Conservation (phyloP, 495 filamentous ascomycete genomes). For the Aspergillus hancockii region DNA sequence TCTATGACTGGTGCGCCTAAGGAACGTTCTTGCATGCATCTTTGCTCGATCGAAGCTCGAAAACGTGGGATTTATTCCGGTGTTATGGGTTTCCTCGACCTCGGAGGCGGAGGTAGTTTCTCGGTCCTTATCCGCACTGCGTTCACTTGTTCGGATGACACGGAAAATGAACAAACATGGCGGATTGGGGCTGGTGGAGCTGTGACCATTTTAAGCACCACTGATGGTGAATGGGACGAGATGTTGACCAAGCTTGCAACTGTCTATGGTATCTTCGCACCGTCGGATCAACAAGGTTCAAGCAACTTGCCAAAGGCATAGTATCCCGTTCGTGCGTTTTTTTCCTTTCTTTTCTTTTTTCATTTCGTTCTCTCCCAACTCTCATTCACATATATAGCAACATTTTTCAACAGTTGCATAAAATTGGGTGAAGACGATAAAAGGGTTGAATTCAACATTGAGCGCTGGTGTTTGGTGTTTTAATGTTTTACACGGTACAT, state of each 20-base stretch:
- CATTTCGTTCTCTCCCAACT: not conserved
- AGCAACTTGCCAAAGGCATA: conserved; percentile 3
- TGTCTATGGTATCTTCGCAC: conserved; percentile 55
- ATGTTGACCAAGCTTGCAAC: conserved; percentile 81
- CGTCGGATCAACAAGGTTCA: conserved; percentile 16
- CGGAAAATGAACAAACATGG: conserved; percentile 61
- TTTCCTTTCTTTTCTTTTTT: conserved; percentile 13
- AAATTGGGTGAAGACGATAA: conserved; percentile 14
- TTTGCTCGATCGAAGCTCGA: conserved; percentile 65
- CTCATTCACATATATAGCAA: conserved; percentile 9
- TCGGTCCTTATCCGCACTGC: conserved; percentile 82
- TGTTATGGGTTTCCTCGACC: conserved; percentile 84
- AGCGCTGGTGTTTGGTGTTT: conserved; percentile 18
- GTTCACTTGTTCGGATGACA: conserved; percentile 63
- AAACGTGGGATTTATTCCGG: conserved; percentile 82
- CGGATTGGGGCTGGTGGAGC: conserved; percentile 86
- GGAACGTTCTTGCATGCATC: conserved; percentile 81
- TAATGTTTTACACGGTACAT: not conserved
- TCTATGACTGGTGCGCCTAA: conserved; percentile 97
- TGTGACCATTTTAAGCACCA: conserved; percentile 75
- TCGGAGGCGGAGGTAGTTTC: conserved; percentile 82
- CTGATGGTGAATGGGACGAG: conserved; percentile 83
- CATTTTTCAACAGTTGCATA: conserved; percentile 37
- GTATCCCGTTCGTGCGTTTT: conserved; percentile 10
- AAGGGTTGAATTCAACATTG: conserved; percentile 37